Evolutionary conservation across 23 red algal species (phyloP).

Genomic region (Gracilariopsis chorda): DNA sequence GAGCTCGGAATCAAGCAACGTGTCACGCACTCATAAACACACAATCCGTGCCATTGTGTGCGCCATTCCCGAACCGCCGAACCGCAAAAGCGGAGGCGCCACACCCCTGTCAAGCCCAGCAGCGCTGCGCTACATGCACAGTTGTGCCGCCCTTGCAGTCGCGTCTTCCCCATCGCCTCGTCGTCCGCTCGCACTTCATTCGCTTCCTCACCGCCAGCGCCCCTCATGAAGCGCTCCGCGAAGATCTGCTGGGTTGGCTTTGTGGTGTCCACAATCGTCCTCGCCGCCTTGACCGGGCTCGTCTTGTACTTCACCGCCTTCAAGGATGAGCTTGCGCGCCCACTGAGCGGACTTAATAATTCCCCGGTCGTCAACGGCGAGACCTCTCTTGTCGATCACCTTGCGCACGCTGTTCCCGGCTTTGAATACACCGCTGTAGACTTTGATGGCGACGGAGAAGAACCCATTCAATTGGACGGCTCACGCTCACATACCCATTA

Average conservation of each 20-base stretch:
- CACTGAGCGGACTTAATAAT: neutral
- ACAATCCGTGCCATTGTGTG: no score
- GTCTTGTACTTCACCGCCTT: conserved; percentile 45
- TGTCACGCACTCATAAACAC: no score
- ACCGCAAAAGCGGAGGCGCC: no score
- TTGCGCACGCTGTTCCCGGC: conserved; percentile 57
- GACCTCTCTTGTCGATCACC: conserved; percentile 47
- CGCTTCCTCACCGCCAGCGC: neutral
- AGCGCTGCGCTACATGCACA: no score
- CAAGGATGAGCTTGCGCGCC: neutral
- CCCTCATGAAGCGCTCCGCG: conserved; percentile 50
- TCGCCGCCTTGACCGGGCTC: conserved; percentile 35
- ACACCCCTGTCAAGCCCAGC: no score
- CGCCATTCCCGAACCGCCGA: no score
- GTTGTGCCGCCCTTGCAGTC: no score
- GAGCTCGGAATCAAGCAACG: no score
- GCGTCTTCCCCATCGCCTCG: no score
- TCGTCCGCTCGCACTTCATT: neutral
- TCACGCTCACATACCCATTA: conserved; percentile 62
- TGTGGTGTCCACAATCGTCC: conserved; percentile 44
- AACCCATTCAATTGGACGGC: conserved; percentile 52
- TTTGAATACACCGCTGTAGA: conserved; percentile 38
- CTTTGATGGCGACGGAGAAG: conserved; percentile 59
- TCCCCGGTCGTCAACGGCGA: neutral
- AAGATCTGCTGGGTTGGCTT: conserved; percentile 44